A percentile compares a stretch with the other conserved stretches of the same genome.
phyloP scores from a whole-genome alignment of 2,329 filamentous ascomycete genomes.

The Xylaria sp. region DNA sequence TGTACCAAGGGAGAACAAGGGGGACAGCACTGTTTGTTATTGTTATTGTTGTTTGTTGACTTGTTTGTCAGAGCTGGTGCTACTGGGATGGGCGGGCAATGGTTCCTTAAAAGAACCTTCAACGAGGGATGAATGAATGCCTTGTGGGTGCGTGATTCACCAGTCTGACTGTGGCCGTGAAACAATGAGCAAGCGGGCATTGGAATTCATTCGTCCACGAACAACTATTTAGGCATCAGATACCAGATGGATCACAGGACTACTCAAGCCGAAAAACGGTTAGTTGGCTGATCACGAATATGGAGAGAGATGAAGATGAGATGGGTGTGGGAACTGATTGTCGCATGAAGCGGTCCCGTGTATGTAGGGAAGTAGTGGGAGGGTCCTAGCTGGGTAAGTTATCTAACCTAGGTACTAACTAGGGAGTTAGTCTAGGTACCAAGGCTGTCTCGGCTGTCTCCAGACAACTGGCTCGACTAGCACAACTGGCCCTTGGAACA shows the following conservation, averaged over 20 bases:
- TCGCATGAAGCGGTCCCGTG: not conserved
- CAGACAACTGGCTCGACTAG: no score
- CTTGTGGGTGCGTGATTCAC: slow-evolving; percentile 12
- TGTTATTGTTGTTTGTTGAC: not conserved
- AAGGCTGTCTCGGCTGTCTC: slow-evolving; percentile 1
- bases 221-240: slow-evolving; percentile 5
- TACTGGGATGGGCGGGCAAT: not conserved
- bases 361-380: no score
- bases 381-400: no score
- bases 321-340: slow-evolving; percentile 5
- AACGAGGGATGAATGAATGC: not conserved
- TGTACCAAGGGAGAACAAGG: not conserved
- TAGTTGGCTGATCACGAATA: not conserved
- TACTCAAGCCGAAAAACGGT: not conserved
- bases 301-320: not conserved
- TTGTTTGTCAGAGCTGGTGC: not conserved
- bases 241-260: not conserved
- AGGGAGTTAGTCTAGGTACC: no score
- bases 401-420: no score
- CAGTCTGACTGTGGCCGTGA: not conserved
- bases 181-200: slow-evolving; percentile 25
- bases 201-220: slow-evolving; percentile 5
- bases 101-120: not conserved
- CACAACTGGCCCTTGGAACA: no score
- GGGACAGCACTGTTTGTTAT: not conserved